Evolutionary conservation across 208 protist species (phyloP).

Genomic region (Acanthamoeba castellanii): DNA sequence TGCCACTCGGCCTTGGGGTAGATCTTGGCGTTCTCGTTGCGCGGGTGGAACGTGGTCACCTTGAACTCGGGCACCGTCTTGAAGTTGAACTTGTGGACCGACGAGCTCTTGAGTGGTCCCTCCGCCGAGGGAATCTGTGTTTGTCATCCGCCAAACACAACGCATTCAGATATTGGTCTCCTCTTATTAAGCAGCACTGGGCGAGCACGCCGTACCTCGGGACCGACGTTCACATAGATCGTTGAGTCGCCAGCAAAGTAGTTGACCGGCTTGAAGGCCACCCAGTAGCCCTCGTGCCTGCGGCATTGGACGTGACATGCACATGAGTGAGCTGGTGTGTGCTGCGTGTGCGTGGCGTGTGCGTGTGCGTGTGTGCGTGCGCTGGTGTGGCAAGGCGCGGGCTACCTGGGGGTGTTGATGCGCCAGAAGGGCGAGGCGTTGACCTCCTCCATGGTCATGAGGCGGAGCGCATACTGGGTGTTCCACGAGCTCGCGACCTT

Average conservation of each 20-base stretch:
- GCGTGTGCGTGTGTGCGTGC: too few relatives aligned
- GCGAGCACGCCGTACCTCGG: neutral
- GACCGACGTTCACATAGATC: slow-evolving; percentile 44
- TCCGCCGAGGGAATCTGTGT: slow-evolving; percentile 57
- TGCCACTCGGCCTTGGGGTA: slow-evolving; percentile 69
- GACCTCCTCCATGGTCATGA: slow-evolving; percentile 71
- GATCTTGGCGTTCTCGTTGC: slow-evolving; percentile 66
- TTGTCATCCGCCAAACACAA: neutral
- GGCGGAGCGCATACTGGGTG: neutral
- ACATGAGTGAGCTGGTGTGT: neutral
- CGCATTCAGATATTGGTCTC: neutral
- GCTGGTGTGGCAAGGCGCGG: neutral
- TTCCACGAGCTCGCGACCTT: slow-evolving; percentile 37
- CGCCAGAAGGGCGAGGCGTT: slow-evolving; percentile 66
- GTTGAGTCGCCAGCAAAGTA: slow-evolving; percentile 12
- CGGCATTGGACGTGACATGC: neutral
- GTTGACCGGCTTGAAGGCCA: slow-evolving; percentile 56
- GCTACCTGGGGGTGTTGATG: slow-evolving; percentile 66
- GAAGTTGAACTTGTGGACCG: neutral
- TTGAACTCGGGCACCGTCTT: slow-evolving; percentile 76
- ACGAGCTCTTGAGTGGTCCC: slow-evolving; percentile 8
- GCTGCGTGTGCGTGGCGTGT: neutral
- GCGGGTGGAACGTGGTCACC: slow-evolving; percentile 35
- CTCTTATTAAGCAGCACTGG: neutral
- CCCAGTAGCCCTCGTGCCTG: slow-evolving; percentile 72